Evolutionary conservation across 805 yeast species (phyloP).

Genomic region (Clavispora santaluciae): DNA sequence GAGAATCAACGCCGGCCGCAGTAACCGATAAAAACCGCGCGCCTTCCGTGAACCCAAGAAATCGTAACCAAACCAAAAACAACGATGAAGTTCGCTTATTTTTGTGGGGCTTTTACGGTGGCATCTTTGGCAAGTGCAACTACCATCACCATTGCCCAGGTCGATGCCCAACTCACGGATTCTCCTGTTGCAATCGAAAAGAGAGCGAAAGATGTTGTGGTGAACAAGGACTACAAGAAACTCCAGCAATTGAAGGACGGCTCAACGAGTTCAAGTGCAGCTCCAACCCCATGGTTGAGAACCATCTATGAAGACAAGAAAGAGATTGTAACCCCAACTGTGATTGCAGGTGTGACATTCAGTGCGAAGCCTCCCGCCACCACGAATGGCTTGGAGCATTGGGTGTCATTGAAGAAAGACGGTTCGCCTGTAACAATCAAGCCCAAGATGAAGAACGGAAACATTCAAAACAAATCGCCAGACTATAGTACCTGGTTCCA

Average conservation of each 20-base stretch:
- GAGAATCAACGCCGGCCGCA: background rate
- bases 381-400: slow-evolving; percentile 67
- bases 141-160: slow-evolving; percentile 8
- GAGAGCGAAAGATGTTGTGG: slow-evolving; percentile 25
- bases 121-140: slow-evolving; percentile 3
- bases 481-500: slow-evolving; percentile 74
- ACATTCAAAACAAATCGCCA: slow-evolving; percentile 61
- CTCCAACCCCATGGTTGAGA: slow-evolving; percentile 55
- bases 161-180: slow-evolving; percentile 11
- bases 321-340: slow-evolving; percentile 63
- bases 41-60: slow-evolving; percentile 1
- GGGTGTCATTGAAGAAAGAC: slow-evolving; percentile 73
- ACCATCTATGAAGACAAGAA: slow-evolving; percentile 53
- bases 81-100: slow-evolving; percentile 11
- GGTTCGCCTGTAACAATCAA: slow-evolving; percentile 77
- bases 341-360: slow-evolving; percentile 59
- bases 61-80: background rate
- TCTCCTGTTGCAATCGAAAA: slow-evolving; percentile 17
- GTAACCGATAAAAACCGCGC: background rate
- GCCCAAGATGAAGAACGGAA: slow-evolving; percentile 74
- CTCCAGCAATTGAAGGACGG: slow-evolving; percentile 18
- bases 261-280: slow-evolving; percentile 11
- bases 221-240: slow-evolving; percentile 27
- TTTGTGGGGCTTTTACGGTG: slow-evolving; percentile 9
- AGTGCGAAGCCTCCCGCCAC: slow-evolving; percentile 67